phyloP scores from a whole-genome alignment of 176 grass and related monocot genomes.

The Urochloa ruziziensis region DNA sequence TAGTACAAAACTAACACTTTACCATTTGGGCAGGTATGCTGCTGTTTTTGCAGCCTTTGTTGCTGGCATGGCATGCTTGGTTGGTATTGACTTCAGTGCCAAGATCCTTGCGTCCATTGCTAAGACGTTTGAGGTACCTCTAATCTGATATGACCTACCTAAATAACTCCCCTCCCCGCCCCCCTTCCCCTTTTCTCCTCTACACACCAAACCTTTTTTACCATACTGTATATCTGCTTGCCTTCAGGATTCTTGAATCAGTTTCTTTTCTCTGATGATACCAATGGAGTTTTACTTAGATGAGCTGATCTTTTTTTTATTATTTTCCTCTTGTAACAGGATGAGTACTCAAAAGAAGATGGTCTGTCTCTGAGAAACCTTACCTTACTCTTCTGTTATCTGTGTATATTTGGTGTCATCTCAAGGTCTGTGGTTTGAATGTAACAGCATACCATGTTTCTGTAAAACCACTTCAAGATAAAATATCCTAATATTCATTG shows the following conservation, averaged over 20 bases:
- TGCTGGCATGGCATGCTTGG: constrained; percentile 90
- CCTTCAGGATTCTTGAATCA: neutral
- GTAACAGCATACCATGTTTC: neutral
- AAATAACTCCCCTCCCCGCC: no score
- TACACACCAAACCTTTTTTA: no score
- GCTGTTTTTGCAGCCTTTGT: constrained; percentile 87
- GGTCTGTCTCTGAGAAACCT: constrained; percentile 73
- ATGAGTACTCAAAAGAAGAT: constrained; percentile 84
- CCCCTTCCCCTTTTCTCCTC: no score
- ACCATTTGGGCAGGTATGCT: constrained; percentile 62
- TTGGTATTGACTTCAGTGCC: constrained; percentile 88
- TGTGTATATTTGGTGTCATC: constrained; percentile 79
- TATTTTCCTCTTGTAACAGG: constrained; percentile 43
- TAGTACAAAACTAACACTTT: constrained; percentile 12
- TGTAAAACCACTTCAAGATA: constrained; percentile 15
- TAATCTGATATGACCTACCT: neutral
- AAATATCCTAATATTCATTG: constrained; percentile 21
- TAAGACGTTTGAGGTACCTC: constrained; percentile 76
- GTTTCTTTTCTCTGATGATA: neutral
- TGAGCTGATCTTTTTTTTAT: neutral
- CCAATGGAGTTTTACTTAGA: neutral
- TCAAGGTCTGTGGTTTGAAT: constrained; percentile 57
- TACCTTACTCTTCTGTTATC: constrained; percentile 69
- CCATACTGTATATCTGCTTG: neutral
- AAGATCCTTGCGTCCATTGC: constrained; percentile 81